Evolutionary conservation across 2,329 filamentous ascomycete species (phyloP), one percentile per base, ranked within the genome.

Genomic region (Aspergillus aculeatus): DNA sequence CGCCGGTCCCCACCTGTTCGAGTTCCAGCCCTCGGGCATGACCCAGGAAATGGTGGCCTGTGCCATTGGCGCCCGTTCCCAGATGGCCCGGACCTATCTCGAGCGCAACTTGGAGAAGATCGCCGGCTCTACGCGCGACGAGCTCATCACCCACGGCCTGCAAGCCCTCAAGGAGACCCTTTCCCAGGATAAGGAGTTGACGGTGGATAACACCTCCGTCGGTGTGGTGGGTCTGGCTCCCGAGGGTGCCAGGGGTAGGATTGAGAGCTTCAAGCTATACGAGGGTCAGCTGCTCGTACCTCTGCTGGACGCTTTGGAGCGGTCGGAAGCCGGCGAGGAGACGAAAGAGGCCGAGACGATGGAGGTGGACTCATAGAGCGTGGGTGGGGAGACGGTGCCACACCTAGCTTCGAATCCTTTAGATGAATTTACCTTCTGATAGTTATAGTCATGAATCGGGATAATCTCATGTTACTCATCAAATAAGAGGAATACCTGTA

Each of bases 41-140:
- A 97, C 92, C 70, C 91, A 97, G 75, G 95, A 99, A 84, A 98
- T 98, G 92, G 77, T 90, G 53, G 95, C 95, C 24, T 97, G 94
- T 74, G 94, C 93, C 60, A 99, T 99, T 75, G 95, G 95, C 56
- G 95, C 95, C 51, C 85, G 95, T 69, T 95, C 90, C 77, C 95
- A 99, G 82, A 98, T 98, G 92, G 95, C 95, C 24, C 84, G 95
- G 73, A 99, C 95, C 64, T 99, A 99, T 78, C 83, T 99, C 58
- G 95, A 99, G 84, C 86, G 92, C 73, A 90, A 97, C 79, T 80
- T 97, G 62, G 93, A 96, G 64, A 81, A 87, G 67, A 98, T 99
- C 76, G 84, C 86, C 70, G 84, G 84, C 66, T 88, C 87, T 73
- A 86, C 83, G 64, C 84, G 91, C 70, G 94, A 97, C 73, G 91